These are phyloP conservation scores for Coemansia furcata DNA, from an alignment of 192 early-diverging fungal species.

Conservation along the genomic window DNA sequence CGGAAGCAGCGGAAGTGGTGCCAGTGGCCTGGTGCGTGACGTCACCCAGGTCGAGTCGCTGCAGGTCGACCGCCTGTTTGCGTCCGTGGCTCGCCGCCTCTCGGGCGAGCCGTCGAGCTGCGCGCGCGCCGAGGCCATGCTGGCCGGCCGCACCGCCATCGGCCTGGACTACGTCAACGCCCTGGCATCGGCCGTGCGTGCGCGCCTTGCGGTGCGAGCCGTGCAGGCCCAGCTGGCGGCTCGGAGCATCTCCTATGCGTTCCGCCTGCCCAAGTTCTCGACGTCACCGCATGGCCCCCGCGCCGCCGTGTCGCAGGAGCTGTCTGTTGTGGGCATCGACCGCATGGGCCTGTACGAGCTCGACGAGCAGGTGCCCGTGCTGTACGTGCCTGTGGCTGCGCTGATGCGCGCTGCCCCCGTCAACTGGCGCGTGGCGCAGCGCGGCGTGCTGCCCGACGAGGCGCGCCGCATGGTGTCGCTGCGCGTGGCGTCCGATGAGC, in stretches of 20 bases:
- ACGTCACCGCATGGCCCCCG: conserved; percentile 50
- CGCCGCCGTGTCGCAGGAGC: conserved; percentile 48
- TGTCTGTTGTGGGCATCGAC: conserved; percentile 47
- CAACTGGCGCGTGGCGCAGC: conserved; percentile 47
- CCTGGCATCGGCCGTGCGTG: conserved; percentile 39
- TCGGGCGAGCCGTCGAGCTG: conserved; percentile 13
- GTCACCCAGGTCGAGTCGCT: conserved; percentile 45
- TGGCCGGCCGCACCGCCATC: conserved; percentile 45
- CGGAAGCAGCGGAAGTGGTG: conserved; percentile 5
- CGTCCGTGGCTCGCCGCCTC: conserved; percentile 43
- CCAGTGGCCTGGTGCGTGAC: conserved; percentile 28
- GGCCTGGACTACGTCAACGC: conserved; percentile 51
- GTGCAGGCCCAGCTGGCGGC: conserved; percentile 48
- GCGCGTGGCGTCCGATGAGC: conserved; percentile 48
- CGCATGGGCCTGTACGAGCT: conserved; percentile 50
- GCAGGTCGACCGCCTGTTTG: conserved; percentile 49
- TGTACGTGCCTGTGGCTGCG: conserved; percentile 42
- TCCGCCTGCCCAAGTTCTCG: conserved; percentile 50
- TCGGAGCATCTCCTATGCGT: conserved; percentile 45
- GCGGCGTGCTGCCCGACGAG: conserved; percentile 44
- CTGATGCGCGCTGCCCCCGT: conserved; percentile 52
- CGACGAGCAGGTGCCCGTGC: conserved; percentile 49
- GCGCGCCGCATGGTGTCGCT: conserved; percentile 49
- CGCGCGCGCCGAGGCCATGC: conserved; percentile 24
- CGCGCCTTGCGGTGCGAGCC: conserved; percentile 44